Percentiles rank a stretch among this genome's conserved stretches.
Evolutionary conservation across 2,329 filamentous ascomycete species (phyloP).

Genomic region (Fusarium duplospermum): DNA sequence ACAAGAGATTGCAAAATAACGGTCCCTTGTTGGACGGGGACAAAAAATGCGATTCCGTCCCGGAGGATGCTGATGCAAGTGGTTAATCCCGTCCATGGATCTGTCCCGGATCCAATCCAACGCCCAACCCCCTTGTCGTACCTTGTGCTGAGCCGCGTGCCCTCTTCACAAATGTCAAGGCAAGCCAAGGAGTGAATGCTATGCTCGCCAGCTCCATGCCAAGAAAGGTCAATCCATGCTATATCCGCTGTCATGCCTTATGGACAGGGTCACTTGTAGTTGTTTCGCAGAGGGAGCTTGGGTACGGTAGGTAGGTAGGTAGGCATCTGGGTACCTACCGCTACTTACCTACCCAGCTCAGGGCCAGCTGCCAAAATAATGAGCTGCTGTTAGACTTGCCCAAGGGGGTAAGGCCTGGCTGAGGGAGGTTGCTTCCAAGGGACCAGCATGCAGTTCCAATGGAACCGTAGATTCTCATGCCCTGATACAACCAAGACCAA

Average conservation of each 20-base stretch:
- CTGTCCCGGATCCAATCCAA: conserved; percentile 2
- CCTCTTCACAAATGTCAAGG: background rate
- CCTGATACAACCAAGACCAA: background rate
- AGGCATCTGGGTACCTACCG: background rate
- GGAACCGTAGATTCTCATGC: background rate
- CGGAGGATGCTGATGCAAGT: conserved; percentile 13
- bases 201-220: conserved; percentile 23
- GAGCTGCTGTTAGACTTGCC: conserved; percentile 11
- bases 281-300: conserved; percentile 14
- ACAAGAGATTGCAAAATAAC: background rate
- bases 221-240: conserved; percentile 28
- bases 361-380: conserved; percentile 31
- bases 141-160: conserved; percentile 8
- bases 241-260: conserved; percentile 31
- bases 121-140: conserved; percentile 1
- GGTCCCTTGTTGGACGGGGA: conserved; percentile 3
- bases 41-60: background rate
- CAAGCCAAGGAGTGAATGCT: background rate
- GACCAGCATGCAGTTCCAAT: conserved; percentile 5
- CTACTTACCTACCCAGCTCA: background rate
- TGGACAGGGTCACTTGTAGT: conserved; percentile 22
- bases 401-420: conserved; percentile 26
- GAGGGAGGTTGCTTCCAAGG: conserved; percentile 17
- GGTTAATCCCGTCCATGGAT: conserved; percentile 22
- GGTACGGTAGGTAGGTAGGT: background rate